Evolutionary conservation across 805 yeast species (phyloP).

Genomic region (Sugiyamaella boreocaroliniensis): DNA sequence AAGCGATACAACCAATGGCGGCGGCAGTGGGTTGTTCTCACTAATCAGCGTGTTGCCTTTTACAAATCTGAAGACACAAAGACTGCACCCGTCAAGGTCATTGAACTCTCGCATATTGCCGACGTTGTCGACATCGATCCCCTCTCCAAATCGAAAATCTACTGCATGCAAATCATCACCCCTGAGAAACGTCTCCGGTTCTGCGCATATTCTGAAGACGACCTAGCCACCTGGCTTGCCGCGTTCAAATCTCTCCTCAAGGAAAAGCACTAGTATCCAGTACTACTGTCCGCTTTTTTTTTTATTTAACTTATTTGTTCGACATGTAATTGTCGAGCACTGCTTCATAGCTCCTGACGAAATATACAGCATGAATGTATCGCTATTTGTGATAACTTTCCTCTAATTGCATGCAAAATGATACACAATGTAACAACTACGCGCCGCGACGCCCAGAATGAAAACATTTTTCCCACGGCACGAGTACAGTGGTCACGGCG

Average conservation of each 20-base stretch:
- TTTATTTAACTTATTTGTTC: too few relatives aligned
- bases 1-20: constrained; percentile 46
- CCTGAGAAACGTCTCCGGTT: constrained; percentile 40
- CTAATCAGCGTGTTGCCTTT: constrained; percentile 37
- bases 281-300: too few relatives aligned
- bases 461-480: too few relatives aligned
- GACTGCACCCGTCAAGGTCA: constrained; percentile 29
- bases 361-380: too few relatives aligned
- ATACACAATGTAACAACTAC: too few relatives aligned
- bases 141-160: constrained; percentile 36
- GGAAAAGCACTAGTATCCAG: background rate
- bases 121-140: constrained; percentile 50
- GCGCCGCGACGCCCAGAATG: too few relatives aligned
- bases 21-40: constrained; percentile 38
- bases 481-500: too few relatives aligned
- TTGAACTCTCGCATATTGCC: constrained; percentile 33
- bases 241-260: constrained; percentile 32
- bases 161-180: constrained; percentile 44
- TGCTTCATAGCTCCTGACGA: too few relatives aligned
- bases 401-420: too few relatives aligned
- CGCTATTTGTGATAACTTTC: too few relatives aligned
- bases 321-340: too few relatives aligned
- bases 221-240: constrained; percentile 44
- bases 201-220: constrained; percentile 41
- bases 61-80: constrained; percentile 32